These are phyloP conservation scores for Sequoiadendron giganteum DNA, from an alignment of 75 land plant genomes.

Conservation along the genomic window DNA sequence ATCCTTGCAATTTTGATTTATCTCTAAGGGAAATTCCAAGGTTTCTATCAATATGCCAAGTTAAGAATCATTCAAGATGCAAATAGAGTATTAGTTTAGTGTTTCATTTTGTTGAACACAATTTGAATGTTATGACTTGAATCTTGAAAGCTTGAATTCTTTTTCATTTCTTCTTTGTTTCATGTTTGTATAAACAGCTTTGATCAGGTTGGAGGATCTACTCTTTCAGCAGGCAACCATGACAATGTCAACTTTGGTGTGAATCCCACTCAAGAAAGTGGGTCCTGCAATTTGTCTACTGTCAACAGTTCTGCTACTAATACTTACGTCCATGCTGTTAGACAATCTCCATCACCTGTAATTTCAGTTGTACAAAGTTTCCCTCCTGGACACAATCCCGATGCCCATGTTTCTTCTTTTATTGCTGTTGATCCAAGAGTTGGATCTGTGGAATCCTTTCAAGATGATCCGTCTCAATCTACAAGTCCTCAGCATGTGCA, in stretches of 20 bases:
- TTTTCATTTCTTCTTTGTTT: conserved; percentile 26
- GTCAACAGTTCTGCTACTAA: conserved; percentile 16
- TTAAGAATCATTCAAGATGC: neutral
- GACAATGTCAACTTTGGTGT: conserved; percentile 47
- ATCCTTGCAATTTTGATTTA: neutral
- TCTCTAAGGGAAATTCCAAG: neutral
- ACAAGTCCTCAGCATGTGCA: conserved; percentile 67
- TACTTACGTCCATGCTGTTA: conserved; percentile 25
- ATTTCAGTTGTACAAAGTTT: conserved; percentile 62
- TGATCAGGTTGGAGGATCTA: conserved; percentile 26
- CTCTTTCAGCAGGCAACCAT: conserved; percentile 1
- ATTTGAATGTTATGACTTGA: neutral
- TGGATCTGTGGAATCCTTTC: conserved; percentile 48
- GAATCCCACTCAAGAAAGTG: conserved; percentile 31
- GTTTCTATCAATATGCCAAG: neutral
- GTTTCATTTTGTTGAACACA: neutral
- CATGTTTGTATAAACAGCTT: conserved; percentile 25
- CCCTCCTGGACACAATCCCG: conserved; percentile 18
- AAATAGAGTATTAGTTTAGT: neutral
- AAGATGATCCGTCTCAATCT: conserved; percentile 15
- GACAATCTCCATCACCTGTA: conserved; percentile 81
- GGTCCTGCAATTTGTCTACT: conserved; percentile 15
- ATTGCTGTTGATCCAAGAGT: conserved; percentile 86
- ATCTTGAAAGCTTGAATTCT: neutral
- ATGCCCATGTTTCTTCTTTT: conserved; percentile 41